phyloP scores from a whole-genome alignment of 129 eudicot genomes.

The Pseudognaphalium luteoalbum region DNA sequence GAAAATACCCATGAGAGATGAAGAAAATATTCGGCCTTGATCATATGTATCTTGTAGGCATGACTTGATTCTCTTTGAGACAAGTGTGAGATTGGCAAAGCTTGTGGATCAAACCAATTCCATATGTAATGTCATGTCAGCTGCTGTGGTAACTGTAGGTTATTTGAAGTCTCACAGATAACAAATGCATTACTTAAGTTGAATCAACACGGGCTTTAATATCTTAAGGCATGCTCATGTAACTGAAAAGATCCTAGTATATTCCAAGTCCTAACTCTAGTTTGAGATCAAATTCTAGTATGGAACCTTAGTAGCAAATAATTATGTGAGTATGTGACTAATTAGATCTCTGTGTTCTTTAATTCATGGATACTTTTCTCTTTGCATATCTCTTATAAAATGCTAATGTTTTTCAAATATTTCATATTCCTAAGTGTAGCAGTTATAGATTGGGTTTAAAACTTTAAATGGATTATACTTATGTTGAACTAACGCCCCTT shows the following conservation, averaged over 20 bases:
- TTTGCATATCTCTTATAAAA: background rate
- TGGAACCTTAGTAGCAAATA: background rate
- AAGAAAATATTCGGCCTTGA: background rate
- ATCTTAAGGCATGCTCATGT: no score
- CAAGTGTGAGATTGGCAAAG: background rate
- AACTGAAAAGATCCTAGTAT: no score
- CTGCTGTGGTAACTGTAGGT: constrained; percentile 1
- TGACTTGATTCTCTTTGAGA: constrained; percentile 4
- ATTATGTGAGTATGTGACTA: background rate
- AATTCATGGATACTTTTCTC: background rate
- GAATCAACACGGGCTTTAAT: background rate
- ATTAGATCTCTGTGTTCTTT: background rate
- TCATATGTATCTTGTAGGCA: background rate
- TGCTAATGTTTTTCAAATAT: background rate
- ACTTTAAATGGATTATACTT: background rate
- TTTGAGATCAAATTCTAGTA: background rate
- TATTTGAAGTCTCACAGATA: background rate
- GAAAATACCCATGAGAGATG: background rate
- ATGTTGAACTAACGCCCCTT: background rate
- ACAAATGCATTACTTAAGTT: background rate
- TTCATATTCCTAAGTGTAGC: background rate
- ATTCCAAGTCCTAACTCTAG: no score
- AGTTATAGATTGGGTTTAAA: no score
- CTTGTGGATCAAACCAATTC: constrained; percentile 5
- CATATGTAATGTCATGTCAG: background rate